Conservation (phyloP, 257 asterid species). For the Penstemon barbatus region DNA sequence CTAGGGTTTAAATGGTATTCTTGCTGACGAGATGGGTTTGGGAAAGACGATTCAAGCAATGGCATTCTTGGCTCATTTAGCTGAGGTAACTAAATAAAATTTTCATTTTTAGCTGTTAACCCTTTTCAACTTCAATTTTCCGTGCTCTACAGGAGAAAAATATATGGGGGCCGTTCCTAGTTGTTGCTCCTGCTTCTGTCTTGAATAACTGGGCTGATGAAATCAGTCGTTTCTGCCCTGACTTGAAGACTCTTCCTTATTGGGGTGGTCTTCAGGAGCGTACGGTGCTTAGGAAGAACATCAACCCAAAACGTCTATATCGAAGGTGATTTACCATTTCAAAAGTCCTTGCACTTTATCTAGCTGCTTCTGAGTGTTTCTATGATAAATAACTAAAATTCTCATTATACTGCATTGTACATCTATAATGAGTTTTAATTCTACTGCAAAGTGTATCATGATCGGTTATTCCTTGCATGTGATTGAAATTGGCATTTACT, state of each 20-base stretch:
- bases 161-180: constrained; percentile 99
- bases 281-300: constrained; percentile 83
- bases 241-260: constrained; percentile 88
- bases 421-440: constrained; percentile 1
- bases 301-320: constrained; percentile 94
- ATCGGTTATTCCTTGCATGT: neutral
- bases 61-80: constrained; percentile 98
- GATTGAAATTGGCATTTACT: constrained; percentile 9
- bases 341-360: constrained; percentile 18
- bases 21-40: constrained; percentile 99
- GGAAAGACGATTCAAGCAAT: constrained; percentile 99
- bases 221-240: constrained; percentile 98
- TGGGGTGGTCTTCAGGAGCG: constrained; percentile 97
- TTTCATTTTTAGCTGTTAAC: constrained; percentile 20
- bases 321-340: constrained; percentile 58
- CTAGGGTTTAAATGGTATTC: constrained; percentile 97
- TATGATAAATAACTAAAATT: constrained; percentile 6
- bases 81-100: constrained; percentile 63
- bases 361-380: constrained; percentile 21
- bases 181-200: constrained; percentile 98
- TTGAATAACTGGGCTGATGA: constrained; percentile 98
- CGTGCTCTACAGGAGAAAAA: constrained; percentile 68
- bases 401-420: constrained; percentile 16
- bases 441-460: constrained; percentile 4
- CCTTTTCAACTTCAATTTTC: constrained; percentile 31